Conservation (phyloP, 306 rosid species). For the Fragaria vesca region DNA sequence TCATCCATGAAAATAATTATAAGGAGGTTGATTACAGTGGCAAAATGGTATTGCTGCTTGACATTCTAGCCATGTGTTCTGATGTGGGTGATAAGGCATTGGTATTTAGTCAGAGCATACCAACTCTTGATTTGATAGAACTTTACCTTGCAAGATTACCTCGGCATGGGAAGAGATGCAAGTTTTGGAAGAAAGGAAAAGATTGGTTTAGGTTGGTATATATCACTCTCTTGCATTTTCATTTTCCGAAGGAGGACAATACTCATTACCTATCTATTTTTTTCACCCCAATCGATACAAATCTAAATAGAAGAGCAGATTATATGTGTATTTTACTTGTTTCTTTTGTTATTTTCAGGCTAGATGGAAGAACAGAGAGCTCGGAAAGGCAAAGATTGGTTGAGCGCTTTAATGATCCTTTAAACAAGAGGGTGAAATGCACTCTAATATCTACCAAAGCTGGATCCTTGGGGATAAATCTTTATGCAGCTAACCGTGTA, state of each 20-base stretch:
- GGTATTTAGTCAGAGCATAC: conserved; percentile 98
- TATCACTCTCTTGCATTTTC: conserved; percentile 8
- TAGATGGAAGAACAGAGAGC: conserved; percentile 97
- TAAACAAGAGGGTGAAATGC: conserved; percentile 86
- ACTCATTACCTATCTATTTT: too few relatives aligned
- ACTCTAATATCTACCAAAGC: conserved; percentile 89
- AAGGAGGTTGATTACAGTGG: conserved; percentile 86
- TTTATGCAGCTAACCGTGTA: conserved; percentile 96
- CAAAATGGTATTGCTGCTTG: conserved; percentile 88
- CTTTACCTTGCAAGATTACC: conserved; percentile 72
- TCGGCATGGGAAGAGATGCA: conserved; percentile 61
- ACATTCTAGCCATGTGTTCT: conserved; percentile 80
- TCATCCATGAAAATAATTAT: conserved; percentile 69
- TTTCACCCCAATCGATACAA: background rate
- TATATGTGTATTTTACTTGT: background rate
- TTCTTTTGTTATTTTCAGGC: conserved; percentile 47
- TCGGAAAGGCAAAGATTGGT: conserved; percentile 93
- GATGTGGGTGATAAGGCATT: conserved; percentile 86
- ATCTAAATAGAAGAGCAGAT: background rate
- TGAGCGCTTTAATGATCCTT: conserved; percentile 84
- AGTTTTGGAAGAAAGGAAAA: conserved; percentile 87
- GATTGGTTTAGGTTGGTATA: conserved; percentile 94
- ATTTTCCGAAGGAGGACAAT: background rate
- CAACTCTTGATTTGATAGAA: conserved; percentile 89
- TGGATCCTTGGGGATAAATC: conserved; percentile 96